Base-by-base conservation (phyloP, 129 eudicot species). In the Flaveria linearis region DNA sequence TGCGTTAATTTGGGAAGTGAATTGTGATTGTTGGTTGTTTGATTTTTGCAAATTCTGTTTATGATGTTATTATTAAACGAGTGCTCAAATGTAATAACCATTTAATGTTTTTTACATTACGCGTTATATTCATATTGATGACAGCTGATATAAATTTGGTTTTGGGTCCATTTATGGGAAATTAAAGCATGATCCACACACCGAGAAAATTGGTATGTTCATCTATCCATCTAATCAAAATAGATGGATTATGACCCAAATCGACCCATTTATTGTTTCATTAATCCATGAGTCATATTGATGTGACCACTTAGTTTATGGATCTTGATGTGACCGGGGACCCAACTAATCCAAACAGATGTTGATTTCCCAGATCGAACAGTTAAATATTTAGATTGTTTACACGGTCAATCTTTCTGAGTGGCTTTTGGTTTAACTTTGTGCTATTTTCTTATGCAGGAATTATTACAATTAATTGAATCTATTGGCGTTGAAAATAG, bases 401-500 rank as follows among this genome's bases (percentile, higher is more conserved):
- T 22, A 49, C 26, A 50, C 16, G 62, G 30, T 15, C 4, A 46
- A 76, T 45, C 39, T 33, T 33, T 33, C 39, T 33, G 39, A 23
- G 12, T 43, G 13, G 49, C 17, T 58, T 28, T 28, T 51, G n/a
- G 5, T 51, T 16, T 16, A 45, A 26, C 8, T 49, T 68, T 36
- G 13, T 52, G 36, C 26, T 61, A 61, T 28, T 39, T 62, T 36
- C 64, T 68, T 76, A 33, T 85, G 66, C 49, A 92, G 95, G 91
- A 92, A 76, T 81, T 92, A 53, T 83, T 81, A 71, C 79, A 87
- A 20, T 80, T 92, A 61, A 89, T 84, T 71, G 98, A 90, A 63
- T 72, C 87, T 46, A 45, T 90, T 85, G 95, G 96, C 53, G 46
- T 17, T 46, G 96, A 92, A 75, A 90, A 76, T 83, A 88, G 81